Percentiles rank a stretch among this genome's conserved stretches.
These are phyloP conservation scores for Bonia amplexicaulis DNA, from an alignment of 176 grass and related monocot genomes.

Conservation along the genomic window DNA sequence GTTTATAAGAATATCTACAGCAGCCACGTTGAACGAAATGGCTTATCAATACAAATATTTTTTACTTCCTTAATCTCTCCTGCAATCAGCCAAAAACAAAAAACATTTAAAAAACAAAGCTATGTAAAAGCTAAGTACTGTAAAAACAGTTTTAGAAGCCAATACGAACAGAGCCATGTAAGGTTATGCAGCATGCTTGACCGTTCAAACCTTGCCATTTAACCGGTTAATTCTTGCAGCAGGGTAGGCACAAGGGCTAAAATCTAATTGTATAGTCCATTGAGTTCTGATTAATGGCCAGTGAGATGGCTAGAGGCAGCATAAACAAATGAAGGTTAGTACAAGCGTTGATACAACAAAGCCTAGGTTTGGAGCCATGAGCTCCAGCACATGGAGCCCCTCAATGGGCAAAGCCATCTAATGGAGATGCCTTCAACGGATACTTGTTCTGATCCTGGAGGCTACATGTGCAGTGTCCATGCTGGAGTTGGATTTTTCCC, in stretches of 20 bases:
- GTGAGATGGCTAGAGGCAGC: neutral
- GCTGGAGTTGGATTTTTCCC: neutral
- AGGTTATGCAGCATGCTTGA: neutral
- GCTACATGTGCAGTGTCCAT: constrained; percentile 8
- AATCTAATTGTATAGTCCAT: neutral
- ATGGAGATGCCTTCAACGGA: constrained; percentile 7
- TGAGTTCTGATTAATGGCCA: neutral
- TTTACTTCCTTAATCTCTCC: too few relatives aligned
- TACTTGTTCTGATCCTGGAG: constrained; percentile 1
- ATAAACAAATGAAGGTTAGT: neutral
- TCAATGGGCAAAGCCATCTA: constrained; percentile 8
- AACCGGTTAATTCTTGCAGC: neutral
- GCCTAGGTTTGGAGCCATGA: constrained; percentile 25
- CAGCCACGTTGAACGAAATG: too few relatives aligned
- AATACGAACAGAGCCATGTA: neutral
- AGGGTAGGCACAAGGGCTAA: neutral
- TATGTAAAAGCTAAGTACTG: too few relatives aligned
- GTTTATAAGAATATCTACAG: too few relatives aligned
- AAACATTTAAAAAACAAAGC: too few relatives aligned
- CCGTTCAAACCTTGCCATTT: neutral
- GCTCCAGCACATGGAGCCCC: constrained; percentile 35
- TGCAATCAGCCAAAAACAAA: too few relatives aligned
- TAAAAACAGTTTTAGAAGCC: too few relatives aligned
- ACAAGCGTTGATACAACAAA: constrained; percentile 6
- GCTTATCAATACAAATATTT: too few relatives aligned